Evolutionary conservation across 2,329 filamentous ascomycete species (phyloP), one percentile per base, ranked within the genome.

Genomic region (Fusarium sp.): DNA sequence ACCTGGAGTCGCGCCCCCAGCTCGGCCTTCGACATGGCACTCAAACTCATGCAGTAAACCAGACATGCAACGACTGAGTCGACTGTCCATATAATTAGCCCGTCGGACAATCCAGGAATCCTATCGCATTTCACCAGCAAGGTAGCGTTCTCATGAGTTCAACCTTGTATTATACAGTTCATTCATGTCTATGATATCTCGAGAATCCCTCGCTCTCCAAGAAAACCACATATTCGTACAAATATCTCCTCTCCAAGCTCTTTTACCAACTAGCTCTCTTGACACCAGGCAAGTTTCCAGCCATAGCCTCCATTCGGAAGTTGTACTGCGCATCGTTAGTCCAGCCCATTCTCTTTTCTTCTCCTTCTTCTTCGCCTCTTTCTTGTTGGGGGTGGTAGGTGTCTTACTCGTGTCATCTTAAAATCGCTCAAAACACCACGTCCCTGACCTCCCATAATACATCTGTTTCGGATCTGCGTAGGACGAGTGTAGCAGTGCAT

Each of bases 401-500:
- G 21, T 21, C 21, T 21, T 21, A 98, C 95, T 84, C 95, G 88
- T 62, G 91, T 90, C 86, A 99, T 88, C 81, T 94, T 93, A 77
- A 99, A 99, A 77, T 96, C 95, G 60, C 93, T 89, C 71, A 98
- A 86, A n/a, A 99, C 86, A 90, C 94, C 93, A 73, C 93, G 88
- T 19, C 91, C 91, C 79, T 93, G 94, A n/a, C 96, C 96, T 71
- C 94, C 94, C 79, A 95, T 88, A 55, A 97, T 91, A 84, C 96
- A 99, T 73, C 96, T 86, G 82, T 98, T 98, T 80, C 91, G 90
- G 80, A 99, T 94, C 85, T 98, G 94, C 51, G 95, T 97, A 62
- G 93, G 89, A 65, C 94, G 88, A 37, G 96, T 98, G 82, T 98
- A 98, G 84, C 89, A 90, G 84, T 98, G 94, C 95, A 98, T 98